Base-by-base conservation (phyloP, 202 grass and related monocot genomes). In the Zoysia matrella region DNA sequence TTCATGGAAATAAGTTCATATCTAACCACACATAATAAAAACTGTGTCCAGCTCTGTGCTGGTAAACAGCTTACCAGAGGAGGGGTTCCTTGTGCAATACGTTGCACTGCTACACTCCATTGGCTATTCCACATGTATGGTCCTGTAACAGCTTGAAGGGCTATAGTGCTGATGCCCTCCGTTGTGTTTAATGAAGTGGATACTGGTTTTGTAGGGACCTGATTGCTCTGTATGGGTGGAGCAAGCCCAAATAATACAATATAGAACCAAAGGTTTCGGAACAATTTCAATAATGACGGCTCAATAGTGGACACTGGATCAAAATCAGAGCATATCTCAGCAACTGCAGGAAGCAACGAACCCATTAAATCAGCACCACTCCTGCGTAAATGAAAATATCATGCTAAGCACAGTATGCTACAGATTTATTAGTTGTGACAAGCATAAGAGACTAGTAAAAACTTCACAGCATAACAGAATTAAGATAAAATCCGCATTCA, bases 301-400 rank as follows among this genome's bases (percentile, higher is more conserved):
- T 99, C 96, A 60, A 95, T 85, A 83, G 83, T 92, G 7, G 96
- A 93, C 78, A 90, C 84, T 80, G 96, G 92, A 80, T 99, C 91
- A 83, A 99, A 99, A 91, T 99, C 96, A 88, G 93, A 92, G 80
- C 96, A 99, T 78, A 99, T 99, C 89, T 95, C 96, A 62, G 96
- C 96, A 88, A 99, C 93, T 58, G 96, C 93, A 42, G 96, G 85
- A 71, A 99, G 92, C 79, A 99, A 84, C 8, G 96, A 89, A 12
- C 96, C 96, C 87, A 99, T 83, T 83, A 99, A 95, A 84, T 99
- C 96, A 81, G 96, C 96, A 87, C 96, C 96, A 76, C 93, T 99
- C 87, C 96, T 99, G 82, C 73, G 87, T 77, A 73, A 85, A 77
- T 68, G 65, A 69, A 84, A 91, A 77, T 69, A 60, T 78, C 58